phyloP scores from a whole-genome alignment of 805 yeast species.

The Saturnispora hagleri region DNA sequence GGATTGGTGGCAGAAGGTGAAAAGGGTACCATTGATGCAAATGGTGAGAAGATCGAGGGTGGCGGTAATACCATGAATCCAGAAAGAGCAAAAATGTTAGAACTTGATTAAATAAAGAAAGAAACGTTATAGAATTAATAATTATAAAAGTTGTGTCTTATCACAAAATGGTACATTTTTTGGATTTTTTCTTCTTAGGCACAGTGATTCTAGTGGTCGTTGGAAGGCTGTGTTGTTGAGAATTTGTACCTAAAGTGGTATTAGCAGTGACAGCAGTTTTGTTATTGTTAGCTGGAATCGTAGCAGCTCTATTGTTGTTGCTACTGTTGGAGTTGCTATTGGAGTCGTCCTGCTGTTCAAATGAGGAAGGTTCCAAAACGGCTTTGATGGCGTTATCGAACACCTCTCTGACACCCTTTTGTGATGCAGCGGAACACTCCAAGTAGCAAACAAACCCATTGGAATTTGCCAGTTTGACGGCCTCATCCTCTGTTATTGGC shows the following conservation, averaged over 20 bases:
- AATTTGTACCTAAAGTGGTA: background rate
- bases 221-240: background rate
- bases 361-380: conserved; percentile 34
- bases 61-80: conserved; percentile 47
- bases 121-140: conserved; percentile 5
- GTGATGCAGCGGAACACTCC: conserved; percentile 89
- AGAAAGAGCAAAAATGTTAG: conserved; percentile 40
- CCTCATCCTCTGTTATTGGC: conserved; percentile 58
- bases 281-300: background rate
- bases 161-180: conserved; percentile 41
- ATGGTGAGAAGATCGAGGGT: conserved; percentile 5
- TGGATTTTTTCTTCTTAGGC: conserved; percentile 32
- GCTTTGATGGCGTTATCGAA: conserved; percentile 75
- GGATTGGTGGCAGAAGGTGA: conserved; percentile 25
- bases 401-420: conserved; percentile 74
- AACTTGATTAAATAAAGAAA: conserved; percentile 2
- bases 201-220: conserved; percentile 10
- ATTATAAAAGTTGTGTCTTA: background rate
- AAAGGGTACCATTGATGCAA: background rate
- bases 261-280: conserved; percentile 10
- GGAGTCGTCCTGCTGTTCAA: background rate
- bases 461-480: conserved; percentile 56
- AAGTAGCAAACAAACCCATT: conserved; percentile 64
- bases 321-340: background rate
- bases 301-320: background rate